Evolutionary conservation across 2,329 filamentous ascomycete genomes (phyloP), one percentile per base, ranked within the genome.

Genomic region (Leptoxyphium fumago): DNA sequence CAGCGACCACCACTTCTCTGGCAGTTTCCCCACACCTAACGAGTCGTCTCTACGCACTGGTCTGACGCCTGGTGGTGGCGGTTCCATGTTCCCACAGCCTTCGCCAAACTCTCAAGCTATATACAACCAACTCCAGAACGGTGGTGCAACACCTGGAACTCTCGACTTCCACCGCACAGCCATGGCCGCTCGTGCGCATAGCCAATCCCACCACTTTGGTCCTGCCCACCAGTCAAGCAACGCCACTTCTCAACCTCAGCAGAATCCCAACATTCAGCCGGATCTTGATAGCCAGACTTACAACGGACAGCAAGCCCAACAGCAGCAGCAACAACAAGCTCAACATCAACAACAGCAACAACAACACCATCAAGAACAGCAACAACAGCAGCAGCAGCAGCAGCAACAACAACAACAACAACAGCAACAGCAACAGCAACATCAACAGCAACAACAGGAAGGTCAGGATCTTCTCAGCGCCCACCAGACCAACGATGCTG

Each of bases 141-240:
- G 84, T 51, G 84, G 82, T 45, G 83, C 86, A 3, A 98, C 91
- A 1, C 91, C 91, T 8, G 81, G 82, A 48, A 94, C 89, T 0
- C 69, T 94, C 41, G 91, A 98, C 57, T 98, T 98, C 56, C 89
- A 96, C 56, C 82, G 89, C 47, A 94, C 89, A 50, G 91, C 89
- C 26, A 69, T 96, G 63, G 87, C 77, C 52, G 85, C 84, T 15
- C 79, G 80, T 10, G 82, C 82, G 13, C 75, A 76, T 10, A 59
- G 61, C 13, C 53, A 57, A 46, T 56, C 60, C 60, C 48, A 64
- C 56, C 46, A 61, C 54, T 50, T 61, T 55, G 66, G 47, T 55
- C 54, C 50, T 48, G 48, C 51, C 42, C 32, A 36, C 15, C 32
- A 36, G 9, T 9, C 32, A 9, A 61, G 53, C 46, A 58, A 57